Conservation (phyloP, 257 asterid species). For the Schizonepeta tenuifolia region DNA sequence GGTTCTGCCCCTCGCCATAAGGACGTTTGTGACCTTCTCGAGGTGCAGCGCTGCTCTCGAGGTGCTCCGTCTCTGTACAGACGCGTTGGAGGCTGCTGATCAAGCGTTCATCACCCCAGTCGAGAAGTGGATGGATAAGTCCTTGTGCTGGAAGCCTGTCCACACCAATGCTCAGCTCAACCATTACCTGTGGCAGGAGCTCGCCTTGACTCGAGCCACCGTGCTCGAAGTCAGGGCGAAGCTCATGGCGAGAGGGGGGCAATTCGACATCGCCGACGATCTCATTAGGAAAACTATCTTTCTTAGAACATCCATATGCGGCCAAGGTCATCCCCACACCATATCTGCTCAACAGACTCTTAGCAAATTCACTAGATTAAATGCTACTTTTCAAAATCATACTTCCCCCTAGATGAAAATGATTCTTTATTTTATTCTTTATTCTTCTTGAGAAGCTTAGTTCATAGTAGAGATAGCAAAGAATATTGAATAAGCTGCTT, state of each 20-base stretch:
- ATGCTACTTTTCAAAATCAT: slow-evolving; percentile 65
- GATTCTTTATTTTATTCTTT: slow-evolving; percentile 12
- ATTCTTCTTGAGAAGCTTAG: slow-evolving; percentile 15
- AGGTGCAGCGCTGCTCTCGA: slow-evolving; percentile 75
- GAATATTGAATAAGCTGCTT: slow-evolving; percentile 28
- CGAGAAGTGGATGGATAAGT: slow-evolving; percentile 76
- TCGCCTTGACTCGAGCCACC: slow-evolving; percentile 78
- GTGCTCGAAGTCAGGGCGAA: slow-evolving; percentile 89
- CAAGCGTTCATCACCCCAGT: slow-evolving; percentile 76
- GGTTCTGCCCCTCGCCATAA: slow-evolving; percentile 66
- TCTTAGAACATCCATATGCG: slow-evolving; percentile 76
- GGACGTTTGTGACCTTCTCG: slow-evolving; percentile 65
- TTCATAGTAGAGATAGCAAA: slow-evolving; percentile 32
- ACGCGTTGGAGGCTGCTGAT: slow-evolving; percentile 80
- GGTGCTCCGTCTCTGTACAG: slow-evolving; percentile 80
- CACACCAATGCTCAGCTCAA: slow-evolving; percentile 83
- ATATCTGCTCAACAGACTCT: slow-evolving; percentile 89
- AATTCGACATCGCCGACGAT: slow-evolving; percentile 80
- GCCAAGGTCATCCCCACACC: slow-evolving; percentile 85
- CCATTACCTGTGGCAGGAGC: slow-evolving; percentile 90
- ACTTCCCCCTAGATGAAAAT: slow-evolving; percentile 51
- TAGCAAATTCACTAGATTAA: slow-evolving; percentile 71
- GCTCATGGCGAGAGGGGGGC: slow-evolving; percentile 88
- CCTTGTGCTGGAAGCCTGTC: slow-evolving; percentile 75
- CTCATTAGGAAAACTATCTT: slow-evolving; percentile 79